These are phyloP conservation scores for Claviceps fusiformis DNA, from an alignment of 2,329 filamentous ascomycete species.

Conservation along the genomic window DNA sequence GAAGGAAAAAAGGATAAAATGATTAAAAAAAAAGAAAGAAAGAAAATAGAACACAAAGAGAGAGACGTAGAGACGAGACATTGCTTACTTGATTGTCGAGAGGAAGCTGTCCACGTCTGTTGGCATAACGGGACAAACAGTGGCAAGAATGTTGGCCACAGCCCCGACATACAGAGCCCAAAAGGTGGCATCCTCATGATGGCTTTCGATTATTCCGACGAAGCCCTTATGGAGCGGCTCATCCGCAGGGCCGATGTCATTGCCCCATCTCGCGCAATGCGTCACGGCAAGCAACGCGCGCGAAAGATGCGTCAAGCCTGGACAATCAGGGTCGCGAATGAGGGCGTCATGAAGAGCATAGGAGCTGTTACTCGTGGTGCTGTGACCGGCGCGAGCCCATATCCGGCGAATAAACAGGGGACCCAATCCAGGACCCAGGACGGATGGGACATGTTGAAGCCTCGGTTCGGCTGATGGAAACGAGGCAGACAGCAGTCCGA, in stretches of 20 bases:
- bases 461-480: constrained; percentile 24
- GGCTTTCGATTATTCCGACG: constrained; percentile 25
- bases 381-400: constrained; percentile 37
- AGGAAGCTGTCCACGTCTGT: constrained; percentile 19
- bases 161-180: constrained; percentile 42
- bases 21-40: background rate
- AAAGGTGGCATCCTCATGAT: constrained; percentile 27
- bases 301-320: constrained; percentile 60
- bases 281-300: constrained; percentile 59
- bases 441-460: constrained; percentile 22
- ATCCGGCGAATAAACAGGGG: constrained; percentile 34
- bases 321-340: constrained; percentile 51
- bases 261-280: constrained; percentile 62
- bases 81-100: constrained; percentile 24
- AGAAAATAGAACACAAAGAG: background rate
- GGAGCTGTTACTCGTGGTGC: constrained; percentile 43
- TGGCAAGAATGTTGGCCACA: constrained; percentile 29
- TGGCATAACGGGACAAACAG: constrained; percentile 29
- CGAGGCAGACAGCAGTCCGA: constrained; percentile 25
- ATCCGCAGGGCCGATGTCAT: constrained; percentile 39
- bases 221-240: constrained; percentile 27
- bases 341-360: constrained; percentile 61
- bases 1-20: background rate
- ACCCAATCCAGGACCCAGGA: constrained; percentile 29
- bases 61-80: background rate